These are phyloP conservation scores for Coniochaeta pulveracea DNA, from an alignment of 2,329 filamentous ascomycete species.

Conservation along the genomic window DNA sequence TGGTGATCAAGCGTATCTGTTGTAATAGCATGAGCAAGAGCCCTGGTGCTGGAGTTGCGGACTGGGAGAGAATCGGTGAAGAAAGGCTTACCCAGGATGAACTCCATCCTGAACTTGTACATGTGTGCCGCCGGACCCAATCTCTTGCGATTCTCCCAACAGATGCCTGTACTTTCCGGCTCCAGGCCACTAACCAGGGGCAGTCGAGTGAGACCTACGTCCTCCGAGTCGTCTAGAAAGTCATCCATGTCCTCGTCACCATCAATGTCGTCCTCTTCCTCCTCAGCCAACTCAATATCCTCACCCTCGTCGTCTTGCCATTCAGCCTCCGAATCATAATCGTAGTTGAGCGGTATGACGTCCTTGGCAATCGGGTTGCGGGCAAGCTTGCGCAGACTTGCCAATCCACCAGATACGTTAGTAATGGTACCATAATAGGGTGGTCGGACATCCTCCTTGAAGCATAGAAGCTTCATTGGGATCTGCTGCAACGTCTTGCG, in stretches of 20 bases:
- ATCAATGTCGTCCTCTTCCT: constrained; percentile 56
- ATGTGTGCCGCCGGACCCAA: constrained; percentile 35
- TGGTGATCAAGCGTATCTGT: constrained; percentile 37
- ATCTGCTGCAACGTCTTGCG: constrained; percentile 35
- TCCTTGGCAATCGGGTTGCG: constrained; percentile 38
- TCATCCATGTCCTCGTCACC: constrained; percentile 82
- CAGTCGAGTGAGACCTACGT: constrained; percentile 42
- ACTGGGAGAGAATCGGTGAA: background rate
- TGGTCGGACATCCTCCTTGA: constrained; percentile 54
- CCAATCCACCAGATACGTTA: constrained; percentile 36
- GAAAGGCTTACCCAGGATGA: constrained; percentile 51
- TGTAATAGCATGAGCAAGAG: too few species aligned
- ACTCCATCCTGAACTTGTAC: constrained; percentile 59
- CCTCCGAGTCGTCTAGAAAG: constrained; percentile 82
- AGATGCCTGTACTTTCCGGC: constrained; percentile 68
- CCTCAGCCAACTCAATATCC: constrained; percentile 56
- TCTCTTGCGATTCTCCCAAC: constrained; percentile 58
- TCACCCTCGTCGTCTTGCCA: constrained; percentile 72
- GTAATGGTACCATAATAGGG: constrained; percentile 67
- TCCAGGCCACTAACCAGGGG: constrained; percentile 59
- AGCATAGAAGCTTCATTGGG: constrained; percentile 51
- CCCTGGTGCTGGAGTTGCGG: too few species aligned
- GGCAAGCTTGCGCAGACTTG: constrained; percentile 38
- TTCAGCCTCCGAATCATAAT: constrained; percentile 78
- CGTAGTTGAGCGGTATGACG: constrained; percentile 60